Evolutionary conservation across 345 rosid genomes (phyloP), one percentile per base, ranked within the genome.

Genomic region (Eutrema japonicum): DNA sequence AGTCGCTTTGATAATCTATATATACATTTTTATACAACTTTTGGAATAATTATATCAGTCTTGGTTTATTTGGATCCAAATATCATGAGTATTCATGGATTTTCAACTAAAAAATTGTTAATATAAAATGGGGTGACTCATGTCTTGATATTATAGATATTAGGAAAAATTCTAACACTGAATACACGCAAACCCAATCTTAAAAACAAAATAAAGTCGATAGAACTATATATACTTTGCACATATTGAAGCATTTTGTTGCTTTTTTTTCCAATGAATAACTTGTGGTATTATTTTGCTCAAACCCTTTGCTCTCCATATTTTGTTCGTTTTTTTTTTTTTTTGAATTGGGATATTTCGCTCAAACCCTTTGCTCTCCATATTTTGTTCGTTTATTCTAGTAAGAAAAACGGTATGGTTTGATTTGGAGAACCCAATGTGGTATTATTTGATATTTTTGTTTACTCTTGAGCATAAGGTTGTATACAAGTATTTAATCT

Each of bases 81-180:
- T 33, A 55, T 32, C 41, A 53, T n/a, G 41, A 14, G 27, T 56
- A 56, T 56, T 54, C 59, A 54, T 30, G 30, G 22, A 13, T 10
- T 53, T 52, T 53, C 38, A 53, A 30, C 59, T 30, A 12, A 53
- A 53, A 53, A 7, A 1, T 11, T 53, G 35, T 30, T n/a, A 40
- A 40, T 22, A 32, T 37, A 54, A 54, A 54, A 54, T 54, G 59
- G 13, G 40, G 40, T 54, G 18, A 54, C 18, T 54, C 59, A n/a
- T 54, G 40, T 54, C 59, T 42, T 54, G 40, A 54, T 54, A 7
- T 33, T 32, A 7, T 32, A 54, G 40, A 33, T 18, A 18, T 32
- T 54, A 54, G 22, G 38, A n/a, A 10, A 54, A 54, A 32, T 30
- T 32, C 59, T 30, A 27, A 54, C 40, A 30, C 22, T 53, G 36